Base-by-base conservation (phyloP, 768 basidiomycete species). In the Fistulinella prunicolor region DNA sequence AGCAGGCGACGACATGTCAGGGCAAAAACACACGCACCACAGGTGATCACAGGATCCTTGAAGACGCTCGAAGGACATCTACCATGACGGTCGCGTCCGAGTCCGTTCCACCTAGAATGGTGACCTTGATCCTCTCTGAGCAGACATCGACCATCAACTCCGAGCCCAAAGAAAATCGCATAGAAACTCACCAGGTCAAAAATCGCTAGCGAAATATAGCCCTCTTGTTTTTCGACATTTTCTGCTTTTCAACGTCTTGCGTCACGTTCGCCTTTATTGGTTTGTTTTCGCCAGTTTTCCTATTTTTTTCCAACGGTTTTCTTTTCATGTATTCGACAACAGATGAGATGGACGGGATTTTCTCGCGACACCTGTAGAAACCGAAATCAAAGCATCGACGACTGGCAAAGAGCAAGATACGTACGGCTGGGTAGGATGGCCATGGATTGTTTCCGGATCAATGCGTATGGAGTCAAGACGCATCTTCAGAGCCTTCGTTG, bases 401-500 rank as follows among this genome's bases (percentile, higher is more conserved):
- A 34, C n/a, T n/a, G 19, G 30, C 10, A 9, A 20, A 20, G 1
- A 32, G 21, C 19, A 14, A 32, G 12, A 9, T 3, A 38, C 47
- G 19, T 43, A 55, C 54, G 8, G 28, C 28, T 19, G 20, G 16
- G 20, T 8, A 35, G 44, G 20, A 16, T 46, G 44, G 9, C 43
- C 40, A 26, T 46, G 47, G 20, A 56, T 36, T 13, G 47, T 50
- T 14, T 50, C 47, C 14, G 37, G 37, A 9, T 52, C 30, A 21
- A 53, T 48, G 14, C 3, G 12, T 30, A 52, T 40, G 12, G 54
- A 42, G 21, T 48, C 37, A 26, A 56, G 43, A 17, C 43, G 44
- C 28, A 34, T 40, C 39, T 47, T 51, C n/a, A 56, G 49, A 34
- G 23, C 35, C 37, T 32, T 56, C 3, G 21, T 56, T 19, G 44